Base-by-base conservation (phyloP, 768 basidiomycete genomes). In the Leccinum pellstonianum region DNA sequence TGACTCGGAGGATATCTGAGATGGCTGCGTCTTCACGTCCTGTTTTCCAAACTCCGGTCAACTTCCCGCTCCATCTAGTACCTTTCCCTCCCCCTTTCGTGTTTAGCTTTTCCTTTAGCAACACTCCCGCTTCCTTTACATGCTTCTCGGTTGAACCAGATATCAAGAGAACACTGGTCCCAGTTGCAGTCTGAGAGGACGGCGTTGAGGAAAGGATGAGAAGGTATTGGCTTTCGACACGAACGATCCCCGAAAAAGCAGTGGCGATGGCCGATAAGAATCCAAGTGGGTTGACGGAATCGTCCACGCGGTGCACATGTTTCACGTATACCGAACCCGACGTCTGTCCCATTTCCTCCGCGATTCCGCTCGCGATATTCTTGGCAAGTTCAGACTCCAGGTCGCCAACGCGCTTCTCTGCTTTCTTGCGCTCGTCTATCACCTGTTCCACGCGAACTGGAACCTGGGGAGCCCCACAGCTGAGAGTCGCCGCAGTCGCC, bases 71-170 rank as follows among this genome's bases (percentile, higher is more conserved):
- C 87, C 90, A 92, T 64, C 81, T 83, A 17, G 76, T 64, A 2
- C 88, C 90, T 67, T 88, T 91, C 4, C 91, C 90, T 11, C 91
- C 91, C 7, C 91, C 91, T 75, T 87, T 93, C 51, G 88, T 78
- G 9, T 77, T 77, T 29, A 88, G 75, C 62, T 80, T 84, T 5
- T 73, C 68, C 70, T 84, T 90, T 47, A 89, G 69, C 25, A 69
- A 76, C 3, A 85, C 85, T 3, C 88, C 87, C 2, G 73, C 75
- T 61, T 74, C 77, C 71, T 86, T 88, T 17, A 90, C 86, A 10
- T 73, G 75, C 54, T 81, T 77, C 38, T 86, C 86, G 29, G 86
- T 83, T 4, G 81, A 80, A 1, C 88, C 87, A 55, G 86, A 68
- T 12, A 89, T 73, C 35, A 91, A 70, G 23, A 90, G 78, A 17